A percentile compares a stretch with the other conserved stretches of the same genome.
phyloP scores from a whole-genome alignment of 192 early-diverging fungal species.

The Dissophora ornata region DNA sequence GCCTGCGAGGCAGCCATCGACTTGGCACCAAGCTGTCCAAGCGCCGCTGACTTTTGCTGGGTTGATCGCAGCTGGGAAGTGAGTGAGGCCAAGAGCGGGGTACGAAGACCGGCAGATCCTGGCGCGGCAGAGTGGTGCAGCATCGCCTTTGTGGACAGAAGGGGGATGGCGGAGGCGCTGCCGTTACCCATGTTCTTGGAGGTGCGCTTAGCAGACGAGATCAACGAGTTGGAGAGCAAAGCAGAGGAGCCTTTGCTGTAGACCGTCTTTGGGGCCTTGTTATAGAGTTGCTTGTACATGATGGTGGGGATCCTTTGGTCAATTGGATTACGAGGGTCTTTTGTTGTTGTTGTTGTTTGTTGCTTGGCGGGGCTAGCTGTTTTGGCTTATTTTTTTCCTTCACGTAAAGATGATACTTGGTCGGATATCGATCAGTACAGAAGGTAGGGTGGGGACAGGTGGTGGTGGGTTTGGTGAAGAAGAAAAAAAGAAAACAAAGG shows the following conservation, averaged over 20 bases:
- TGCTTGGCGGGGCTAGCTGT: conserved; percentile 1
- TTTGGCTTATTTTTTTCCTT: no score
- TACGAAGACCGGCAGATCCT: conserved; percentile 3
- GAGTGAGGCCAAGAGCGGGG: conserved; percentile 26
- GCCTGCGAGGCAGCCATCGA: conserved; percentile 33
- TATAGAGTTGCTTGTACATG: conserved; percentile 53
- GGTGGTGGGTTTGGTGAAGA: conserved; percentile 32
- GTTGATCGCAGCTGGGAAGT: conserved; percentile 10
- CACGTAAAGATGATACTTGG: conserved; percentile 56
- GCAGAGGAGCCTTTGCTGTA: conserved; percentile 27
- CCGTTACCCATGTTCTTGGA: conserved; percentile 2
- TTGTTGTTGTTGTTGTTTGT: neutral
- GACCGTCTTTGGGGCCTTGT: conserved; percentile 42
- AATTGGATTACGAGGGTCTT: neutral
- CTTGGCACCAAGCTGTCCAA: conserved; percentile 30
- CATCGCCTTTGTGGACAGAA: conserved; percentile 39
- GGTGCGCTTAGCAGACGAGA: conserved; percentile 19
- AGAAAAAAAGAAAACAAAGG: conserved; percentile 7
- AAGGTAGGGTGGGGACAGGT: neutral
- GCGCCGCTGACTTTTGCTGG: conserved; percentile 11
- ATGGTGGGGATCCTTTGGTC: conserved; percentile 2
- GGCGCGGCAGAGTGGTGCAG: conserved; percentile 29
- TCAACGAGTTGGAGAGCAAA: conserved; percentile 42
- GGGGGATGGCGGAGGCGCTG: conserved; percentile 2
- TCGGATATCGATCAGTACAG: conserved; percentile 54